These are phyloP conservation scores for Gossypium mustelinum DNA, from an alignment of 345 rosid species.

Conservation along the genomic window DNA sequence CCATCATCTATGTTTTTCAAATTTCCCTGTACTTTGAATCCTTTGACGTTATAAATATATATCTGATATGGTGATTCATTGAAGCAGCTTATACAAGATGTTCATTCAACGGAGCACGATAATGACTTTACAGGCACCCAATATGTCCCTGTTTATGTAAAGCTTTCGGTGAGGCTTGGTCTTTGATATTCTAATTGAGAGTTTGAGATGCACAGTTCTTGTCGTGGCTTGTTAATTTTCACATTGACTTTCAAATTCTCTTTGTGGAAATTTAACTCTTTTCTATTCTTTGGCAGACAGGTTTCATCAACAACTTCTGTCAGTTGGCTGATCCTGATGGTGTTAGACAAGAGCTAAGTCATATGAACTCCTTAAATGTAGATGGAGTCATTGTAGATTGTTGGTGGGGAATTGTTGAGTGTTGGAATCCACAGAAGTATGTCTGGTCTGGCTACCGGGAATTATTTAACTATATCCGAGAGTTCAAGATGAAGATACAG, in stretches of 20 bases:
- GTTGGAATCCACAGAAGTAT: constrained; percentile 90
- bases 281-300: constrained; percentile 45
- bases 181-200: constrained; percentile 4
- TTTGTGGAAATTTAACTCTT: constrained; percentile 16
- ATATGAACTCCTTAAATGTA: constrained; percentile 64
- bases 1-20: constrained; percentile 7
- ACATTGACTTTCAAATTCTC: background rate
- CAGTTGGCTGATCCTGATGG: constrained; percentile 75
- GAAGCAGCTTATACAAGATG: constrained; percentile 80
- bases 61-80: constrained; percentile 19
- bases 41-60: background rate
- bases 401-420: constrained; percentile 99
- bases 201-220: background rate
- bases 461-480: constrained; percentile 62
- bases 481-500: constrained; percentile 85
- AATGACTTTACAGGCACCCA: constrained; percentile 50
- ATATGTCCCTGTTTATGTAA: constrained; percentile 71
- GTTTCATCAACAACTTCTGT: constrained; percentile 62
- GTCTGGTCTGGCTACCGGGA: constrained; percentile 93
- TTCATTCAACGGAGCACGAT: constrained; percentile 51
- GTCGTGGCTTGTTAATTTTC: background rate
- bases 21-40: background rate
- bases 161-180: constrained; percentile 66
- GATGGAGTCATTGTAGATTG: constrained; percentile 85
- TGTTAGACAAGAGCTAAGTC: constrained; percentile 64